phyloP scores from a whole-genome alignment of 192 early-diverging fungal genomes.

The Backusella tarrabulga region DNA sequence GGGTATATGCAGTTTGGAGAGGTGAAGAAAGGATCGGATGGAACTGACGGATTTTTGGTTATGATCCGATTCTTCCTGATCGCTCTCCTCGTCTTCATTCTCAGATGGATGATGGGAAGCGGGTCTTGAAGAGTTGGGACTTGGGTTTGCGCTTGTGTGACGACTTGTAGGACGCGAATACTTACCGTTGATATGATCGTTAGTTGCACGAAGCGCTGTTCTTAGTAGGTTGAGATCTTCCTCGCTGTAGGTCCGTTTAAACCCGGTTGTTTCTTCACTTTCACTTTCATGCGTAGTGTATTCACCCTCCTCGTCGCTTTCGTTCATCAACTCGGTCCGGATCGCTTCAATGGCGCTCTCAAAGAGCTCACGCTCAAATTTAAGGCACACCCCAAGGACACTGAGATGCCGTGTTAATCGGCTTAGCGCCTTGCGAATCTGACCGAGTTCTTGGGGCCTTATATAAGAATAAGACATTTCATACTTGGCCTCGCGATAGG shows the following conservation, averaged over 20 bases:
- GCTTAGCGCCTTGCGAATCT: constrained; percentile 22
- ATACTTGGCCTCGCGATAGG: constrained; percentile 36
- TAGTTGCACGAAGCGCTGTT: constrained; percentile 26
- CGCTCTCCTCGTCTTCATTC: neutral
- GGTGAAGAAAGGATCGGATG: constrained; percentile 13
- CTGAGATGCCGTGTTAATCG: constrained; percentile 31
- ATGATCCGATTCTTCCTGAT: constrained; percentile 14
- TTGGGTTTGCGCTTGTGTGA: neutral
- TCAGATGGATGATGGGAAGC: constrained; percentile 4
- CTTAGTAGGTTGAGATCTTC: constrained; percentile 13
- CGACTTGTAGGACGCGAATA: neutral
- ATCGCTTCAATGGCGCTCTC: constrained; percentile 22
- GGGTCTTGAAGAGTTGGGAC: neutral
- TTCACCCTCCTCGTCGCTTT: constrained; percentile 12
- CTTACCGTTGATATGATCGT: neutral
- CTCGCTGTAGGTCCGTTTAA: neutral
- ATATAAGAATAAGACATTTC: constrained; percentile 37
- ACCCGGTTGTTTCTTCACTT: neutral
- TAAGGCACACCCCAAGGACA: constrained; percentile 31
- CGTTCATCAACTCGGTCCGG: constrained; percentile 6
- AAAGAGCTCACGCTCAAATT: constrained; percentile 34
- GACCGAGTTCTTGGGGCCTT: constrained; percentile 20
- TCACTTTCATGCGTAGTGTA: neutral
- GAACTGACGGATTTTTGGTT: constrained; percentile 31
- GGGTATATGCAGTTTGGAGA: constrained; percentile 3